Percentiles rank a stretch among this genome's conserved stretches.
Evolutionary conservation across 2,329 filamentous ascomycete species (phyloP).

Genomic region (Harringtonia aguacate): DNA sequence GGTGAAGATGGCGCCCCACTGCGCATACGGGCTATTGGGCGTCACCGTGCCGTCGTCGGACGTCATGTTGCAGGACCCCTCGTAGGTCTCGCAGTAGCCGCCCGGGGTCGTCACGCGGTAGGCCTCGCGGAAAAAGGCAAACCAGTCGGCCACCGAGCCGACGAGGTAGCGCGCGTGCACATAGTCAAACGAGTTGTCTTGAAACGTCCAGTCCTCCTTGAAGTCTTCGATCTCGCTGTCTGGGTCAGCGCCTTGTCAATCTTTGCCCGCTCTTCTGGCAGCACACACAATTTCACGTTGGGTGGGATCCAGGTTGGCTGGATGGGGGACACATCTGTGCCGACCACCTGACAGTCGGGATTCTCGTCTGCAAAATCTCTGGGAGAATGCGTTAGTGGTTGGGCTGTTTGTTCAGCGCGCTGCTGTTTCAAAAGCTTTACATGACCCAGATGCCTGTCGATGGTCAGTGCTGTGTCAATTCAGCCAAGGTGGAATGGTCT

Average conservation of each 20-base stretch:
- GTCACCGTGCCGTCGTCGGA: slow-evolving; percentile 16
- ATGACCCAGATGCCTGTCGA: slow-evolving; percentile 34
- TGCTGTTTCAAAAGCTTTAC: no score
- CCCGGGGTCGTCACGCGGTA: slow-evolving; percentile 41
- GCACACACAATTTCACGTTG: slow-evolving; percentile 33
- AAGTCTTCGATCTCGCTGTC: slow-evolving; percentile 46
- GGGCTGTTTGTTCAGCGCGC: not conserved
- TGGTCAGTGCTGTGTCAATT: no score
- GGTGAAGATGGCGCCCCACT: slow-evolving; percentile 13
- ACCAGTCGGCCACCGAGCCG: slow-evolving; percentile 42
- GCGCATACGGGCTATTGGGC: slow-evolving; percentile 11
- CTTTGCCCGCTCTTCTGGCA: not conserved
- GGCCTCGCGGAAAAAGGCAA: slow-evolving; percentile 34
- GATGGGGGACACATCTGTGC: slow-evolving; percentile 45
- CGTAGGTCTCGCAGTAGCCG: slow-evolving; percentile 23
- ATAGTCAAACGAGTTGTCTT: slow-evolving; percentile 38
- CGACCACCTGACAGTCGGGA: slow-evolving; percentile 33
- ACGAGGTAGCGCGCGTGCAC: slow-evolving; percentile 44
- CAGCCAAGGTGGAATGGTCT: no score
- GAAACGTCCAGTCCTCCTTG: slow-evolving; percentile 36
- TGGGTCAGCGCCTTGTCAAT: not conserved
- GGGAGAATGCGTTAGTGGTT: not conserved
- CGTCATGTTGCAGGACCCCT: slow-evolving; percentile 8
- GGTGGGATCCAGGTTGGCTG: slow-evolving; percentile 46
- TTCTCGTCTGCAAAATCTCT: slow-evolving; percentile 38